These are phyloP conservation scores for Blepharisma undulans DNA, from an alignment of 169 alveolate genomes.

Conservation along the genomic window DNA sequence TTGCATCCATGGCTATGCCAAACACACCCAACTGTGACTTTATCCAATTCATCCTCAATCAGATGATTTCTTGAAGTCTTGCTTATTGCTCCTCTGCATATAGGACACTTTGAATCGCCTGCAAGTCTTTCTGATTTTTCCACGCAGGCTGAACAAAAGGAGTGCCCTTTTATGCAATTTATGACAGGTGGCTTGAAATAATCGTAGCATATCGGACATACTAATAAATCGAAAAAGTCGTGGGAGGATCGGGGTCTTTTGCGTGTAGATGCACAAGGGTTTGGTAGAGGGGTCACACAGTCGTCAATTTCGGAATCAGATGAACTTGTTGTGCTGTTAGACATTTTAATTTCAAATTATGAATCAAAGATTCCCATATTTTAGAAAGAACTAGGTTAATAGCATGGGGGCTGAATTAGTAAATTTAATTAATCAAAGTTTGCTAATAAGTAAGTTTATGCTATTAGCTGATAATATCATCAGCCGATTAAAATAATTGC, in stretches of 20 bases:
- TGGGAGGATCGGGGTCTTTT: conserved; percentile 7
- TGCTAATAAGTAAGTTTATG: too few relatives aligned
- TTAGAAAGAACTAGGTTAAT: too few relatives aligned
- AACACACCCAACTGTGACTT: background rate
- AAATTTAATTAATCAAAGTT: too few relatives aligned
- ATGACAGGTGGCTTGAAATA: conserved; percentile 35
- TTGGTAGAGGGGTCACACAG: background rate
- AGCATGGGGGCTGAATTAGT: too few relatives aligned
- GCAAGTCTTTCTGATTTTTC: background rate
- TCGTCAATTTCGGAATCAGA: background rate
- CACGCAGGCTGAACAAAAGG: conserved; percentile 10
- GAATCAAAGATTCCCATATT: background rate
- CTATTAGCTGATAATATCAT: too few relatives aligned
- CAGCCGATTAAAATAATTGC: too few relatives aligned
- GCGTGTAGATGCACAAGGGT: background rate
- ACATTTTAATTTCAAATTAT: background rate
- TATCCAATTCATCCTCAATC: background rate
- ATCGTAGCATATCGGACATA: conserved; percentile 30
- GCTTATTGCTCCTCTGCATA: background rate
- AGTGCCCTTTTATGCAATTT: conserved; percentile 35
- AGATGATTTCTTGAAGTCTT: background rate
- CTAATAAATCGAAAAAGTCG: conserved; percentile 18
- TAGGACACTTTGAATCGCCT: conserved; percentile 6
- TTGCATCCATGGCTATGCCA: conserved; percentile 31
- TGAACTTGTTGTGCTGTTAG: background rate